Evolutionary conservation across 140 eudicot genomes (phyloP).

Genomic region (Bidens hawaiensis): DNA sequence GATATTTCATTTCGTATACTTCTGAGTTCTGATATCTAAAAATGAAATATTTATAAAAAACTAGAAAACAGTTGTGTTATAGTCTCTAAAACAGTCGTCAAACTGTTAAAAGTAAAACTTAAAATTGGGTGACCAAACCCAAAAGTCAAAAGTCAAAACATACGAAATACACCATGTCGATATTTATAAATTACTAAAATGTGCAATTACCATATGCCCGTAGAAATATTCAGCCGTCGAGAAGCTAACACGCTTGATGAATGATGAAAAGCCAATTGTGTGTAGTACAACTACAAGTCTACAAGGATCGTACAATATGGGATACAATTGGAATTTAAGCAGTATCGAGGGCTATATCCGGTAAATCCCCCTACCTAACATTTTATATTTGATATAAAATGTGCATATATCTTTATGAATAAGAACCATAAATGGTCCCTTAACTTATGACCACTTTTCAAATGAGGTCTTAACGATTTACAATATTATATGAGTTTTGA

Average conservation of each 20-base stretch:
- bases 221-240: constrained; percentile 30
- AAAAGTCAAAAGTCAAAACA: background rate
- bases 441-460: background rate
- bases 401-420: background rate
- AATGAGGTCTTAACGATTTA: background rate
- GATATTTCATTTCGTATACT: too few species aligned
- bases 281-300: constrained; percentile 40
- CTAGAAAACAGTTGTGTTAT: too few species aligned
- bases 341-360: constrained; percentile 23
- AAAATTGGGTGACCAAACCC: too few species aligned
- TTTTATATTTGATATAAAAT: background rate
- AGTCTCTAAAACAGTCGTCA: too few species aligned
- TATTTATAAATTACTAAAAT: background rate
- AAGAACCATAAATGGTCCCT: constrained; percentile 20
- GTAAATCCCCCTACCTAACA: constrained; percentile 23
- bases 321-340: constrained; percentile 20
- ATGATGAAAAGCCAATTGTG: constrained; percentile 20
- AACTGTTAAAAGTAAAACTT: too few species aligned
- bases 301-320: constrained; percentile 33
- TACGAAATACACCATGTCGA: background rate
- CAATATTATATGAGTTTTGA: background rate
- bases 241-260: constrained; percentile 2
- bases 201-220: background rate
- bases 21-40: too few species aligned
- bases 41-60: too few species aligned